These are phyloP conservation scores for Cryptococcus deneoformans DNA, from an alignment of 1,284 basidiomycete genomes.

Conservation along the genomic window DNA sequence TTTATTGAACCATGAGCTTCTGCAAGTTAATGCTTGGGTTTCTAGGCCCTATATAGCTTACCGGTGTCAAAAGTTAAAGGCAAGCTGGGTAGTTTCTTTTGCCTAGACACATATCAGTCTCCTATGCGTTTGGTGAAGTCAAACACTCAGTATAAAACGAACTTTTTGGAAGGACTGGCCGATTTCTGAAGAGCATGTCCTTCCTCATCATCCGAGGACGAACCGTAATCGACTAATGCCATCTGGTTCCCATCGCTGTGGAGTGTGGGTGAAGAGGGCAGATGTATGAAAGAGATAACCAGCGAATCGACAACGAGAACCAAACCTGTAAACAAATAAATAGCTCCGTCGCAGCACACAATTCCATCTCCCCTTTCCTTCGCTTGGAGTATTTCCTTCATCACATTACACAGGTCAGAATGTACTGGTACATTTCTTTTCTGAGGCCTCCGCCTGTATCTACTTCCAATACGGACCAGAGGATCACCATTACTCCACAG, in stretches of 20 bases:
- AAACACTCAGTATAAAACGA: background rate
- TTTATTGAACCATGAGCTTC: background rate
- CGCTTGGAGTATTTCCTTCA: too few species aligned
- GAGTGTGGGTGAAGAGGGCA: background rate
- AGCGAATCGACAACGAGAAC: background rate
- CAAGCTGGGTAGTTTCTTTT: constrained; percentile 10
- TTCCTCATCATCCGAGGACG: constrained; percentile 2
- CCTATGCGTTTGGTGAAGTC: too few species aligned
- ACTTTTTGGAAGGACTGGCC: constrained; percentile 2
- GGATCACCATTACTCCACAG: constrained; percentile 46
- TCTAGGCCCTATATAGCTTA: background rate
- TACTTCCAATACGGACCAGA: constrained; percentile 15
- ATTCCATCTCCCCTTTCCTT: too few species aligned
- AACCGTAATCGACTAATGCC: constrained; percentile 18
- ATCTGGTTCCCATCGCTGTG: background rate
- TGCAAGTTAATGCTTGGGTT: background rate
- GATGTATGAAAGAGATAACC: background rate
- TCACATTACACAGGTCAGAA: constrained; percentile 8
- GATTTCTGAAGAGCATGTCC: background rate
- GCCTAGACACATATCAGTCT: background rate
- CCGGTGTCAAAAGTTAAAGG: constrained; percentile 12
- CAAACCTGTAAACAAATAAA: background rate
- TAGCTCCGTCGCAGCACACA: too few species aligned
- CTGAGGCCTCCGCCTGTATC: constrained; percentile 46
- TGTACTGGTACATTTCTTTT: constrained; percentile 52